Base-by-base conservation (phyloP, 148 eudicot species). In the Vaccinium vitisidaea region DNA sequence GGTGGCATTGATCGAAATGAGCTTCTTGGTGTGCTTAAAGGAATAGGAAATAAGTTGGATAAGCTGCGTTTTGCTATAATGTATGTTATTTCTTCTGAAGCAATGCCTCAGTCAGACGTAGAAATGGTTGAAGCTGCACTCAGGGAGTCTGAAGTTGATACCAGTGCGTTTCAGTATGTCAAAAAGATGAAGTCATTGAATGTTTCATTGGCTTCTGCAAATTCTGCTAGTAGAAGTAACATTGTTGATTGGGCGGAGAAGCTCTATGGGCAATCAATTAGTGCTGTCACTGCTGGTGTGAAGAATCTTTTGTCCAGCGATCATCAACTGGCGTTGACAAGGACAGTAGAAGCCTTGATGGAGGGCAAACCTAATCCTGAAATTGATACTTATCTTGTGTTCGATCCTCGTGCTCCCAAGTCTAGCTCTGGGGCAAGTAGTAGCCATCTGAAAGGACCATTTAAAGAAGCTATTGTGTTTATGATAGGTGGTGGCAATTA, bases 401-500 rank as follows among this genome's bases (percentile, higher is more conserved):
- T 96, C 81, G 99, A 96, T 89, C 99, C 99, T 83, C 95, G 99
- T 65, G 94, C 99, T 86, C 97, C 99, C 7, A 96, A 96, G 88
- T 94, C 99, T 11, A 88, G 90, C 84, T 90, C 96, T 75, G 94
- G 94, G 11, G 19, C 87, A 58, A 86, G 85, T 49, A 83, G 91
- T 54, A 89, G 91, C 89, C 98, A 93, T 89, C 85, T 96, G 71
- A 96, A 89, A 86, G 99, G 98, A 32, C 93, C 98, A 9, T 96
- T 93, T 73, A 96, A 96, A 88, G 99, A 96, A 89, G 95, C 95
- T 83, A 92, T 96, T 69, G 98, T 94, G 19, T 96, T 96, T 85
- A 93, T 94, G 98, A 91, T 96, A 84, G 99, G 99, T 36, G 99
- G 99, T 80, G 99, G 99, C 63, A 96, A 96, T 86, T 96, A 94